Evolutionary conservation across 345 rosid genomes (phyloP).

Genomic region (Eucalyptus globulus): DNA sequence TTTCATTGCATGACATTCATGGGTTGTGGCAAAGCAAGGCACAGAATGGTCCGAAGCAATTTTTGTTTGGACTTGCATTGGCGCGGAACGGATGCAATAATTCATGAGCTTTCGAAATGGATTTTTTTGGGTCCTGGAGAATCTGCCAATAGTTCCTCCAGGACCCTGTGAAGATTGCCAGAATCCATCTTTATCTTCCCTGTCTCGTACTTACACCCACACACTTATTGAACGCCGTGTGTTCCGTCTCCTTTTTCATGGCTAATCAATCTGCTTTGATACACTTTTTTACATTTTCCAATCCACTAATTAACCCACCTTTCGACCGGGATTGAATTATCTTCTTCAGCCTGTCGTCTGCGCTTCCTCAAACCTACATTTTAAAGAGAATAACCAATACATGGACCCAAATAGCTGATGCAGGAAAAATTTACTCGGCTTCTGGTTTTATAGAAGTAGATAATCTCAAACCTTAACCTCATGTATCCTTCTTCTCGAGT

Average conservation of each 20-base stretch:
- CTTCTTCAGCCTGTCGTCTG: neutral
- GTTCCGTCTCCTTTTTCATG: neutral
- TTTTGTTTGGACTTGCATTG: neutral
- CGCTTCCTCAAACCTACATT: neutral
- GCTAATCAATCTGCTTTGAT: neutral
- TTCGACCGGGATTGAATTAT: neutral
- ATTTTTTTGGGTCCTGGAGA: neutral
- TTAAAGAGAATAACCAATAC: neutral
- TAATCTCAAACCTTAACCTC: neutral
- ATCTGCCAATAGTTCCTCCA: neutral
- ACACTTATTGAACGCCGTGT: neutral
- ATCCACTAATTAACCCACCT: neutral
- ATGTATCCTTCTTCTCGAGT: neutral
- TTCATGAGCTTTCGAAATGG: neutral
- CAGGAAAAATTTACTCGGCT: neutral
- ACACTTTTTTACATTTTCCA: neutral
- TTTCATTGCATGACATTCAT: neutral
- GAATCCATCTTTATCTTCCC: neutral
- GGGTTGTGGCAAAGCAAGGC: neutral
- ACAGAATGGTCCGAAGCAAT: neutral
- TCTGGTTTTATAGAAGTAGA: neutral
- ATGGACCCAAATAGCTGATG: neutral
- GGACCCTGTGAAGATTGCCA: neutral
- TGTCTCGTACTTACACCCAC: neutral
- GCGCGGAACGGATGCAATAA: neutral